These are phyloP conservation scores for Anthracocystis setariae DNA, from an alignment of 1,284 basidiomycete genomes.

Conservation along the genomic window DNA sequence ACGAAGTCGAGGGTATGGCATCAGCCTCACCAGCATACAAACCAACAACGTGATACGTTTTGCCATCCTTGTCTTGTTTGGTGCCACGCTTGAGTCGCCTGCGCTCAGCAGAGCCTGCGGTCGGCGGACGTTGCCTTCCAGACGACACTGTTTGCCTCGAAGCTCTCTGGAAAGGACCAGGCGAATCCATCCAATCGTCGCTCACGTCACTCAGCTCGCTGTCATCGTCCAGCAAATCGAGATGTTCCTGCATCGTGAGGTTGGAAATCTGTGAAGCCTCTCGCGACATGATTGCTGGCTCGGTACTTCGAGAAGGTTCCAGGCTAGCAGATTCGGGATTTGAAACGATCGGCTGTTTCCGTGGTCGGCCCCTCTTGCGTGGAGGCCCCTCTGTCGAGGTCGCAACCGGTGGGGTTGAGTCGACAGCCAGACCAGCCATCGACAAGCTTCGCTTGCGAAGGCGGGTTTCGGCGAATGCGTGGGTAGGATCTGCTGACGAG, in stretches of 20 bases:
- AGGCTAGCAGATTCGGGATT: neutral
- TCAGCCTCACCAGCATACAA: conserved; percentile 44
- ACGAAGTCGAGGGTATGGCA: conserved; percentile 27
- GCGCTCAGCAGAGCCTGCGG: conserved; percentile 5
- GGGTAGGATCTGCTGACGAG: neutral
- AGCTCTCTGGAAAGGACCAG: conserved; percentile 13
- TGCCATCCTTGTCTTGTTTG: conserved; percentile 35
- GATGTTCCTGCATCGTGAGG: conserved; percentile 2
- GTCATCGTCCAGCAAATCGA: conserved; percentile 34
- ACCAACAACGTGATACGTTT: conserved; percentile 30
- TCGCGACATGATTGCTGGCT: neutral
- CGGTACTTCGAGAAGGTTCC: neutral
- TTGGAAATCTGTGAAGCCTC: neutral
- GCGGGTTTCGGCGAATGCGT: neutral
- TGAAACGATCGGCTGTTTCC: neutral
- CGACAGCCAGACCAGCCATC: neutral
- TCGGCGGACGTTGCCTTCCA: conserved; percentile 11
- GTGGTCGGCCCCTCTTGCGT: conserved; percentile 28
- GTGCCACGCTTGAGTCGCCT: conserved; percentile 29
- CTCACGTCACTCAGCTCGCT: conserved; percentile 38
- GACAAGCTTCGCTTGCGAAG: conserved; percentile 23
- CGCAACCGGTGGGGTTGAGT: neutral
- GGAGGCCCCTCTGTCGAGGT: neutral
- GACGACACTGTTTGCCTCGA: neutral
- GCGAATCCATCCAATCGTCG: conserved; percentile 18